phyloP scores from a whole-genome alignment of 202 grass and related monocot genomes.

The Schoenoplectus tabernaemontani region DNA sequence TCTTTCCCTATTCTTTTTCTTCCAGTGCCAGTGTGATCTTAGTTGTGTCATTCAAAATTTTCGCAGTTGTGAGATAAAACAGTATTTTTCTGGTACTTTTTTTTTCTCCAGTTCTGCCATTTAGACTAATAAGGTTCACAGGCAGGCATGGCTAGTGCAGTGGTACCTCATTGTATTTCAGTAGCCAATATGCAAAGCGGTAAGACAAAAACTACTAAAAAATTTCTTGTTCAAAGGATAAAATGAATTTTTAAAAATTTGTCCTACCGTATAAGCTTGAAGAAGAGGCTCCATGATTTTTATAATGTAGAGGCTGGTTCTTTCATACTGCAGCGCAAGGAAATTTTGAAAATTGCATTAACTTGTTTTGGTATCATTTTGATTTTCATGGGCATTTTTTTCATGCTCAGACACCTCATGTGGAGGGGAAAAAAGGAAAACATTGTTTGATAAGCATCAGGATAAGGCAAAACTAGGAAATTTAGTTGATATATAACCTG shows the following conservation, averaged over 20 bases:
- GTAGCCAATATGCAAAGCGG: not conserved
- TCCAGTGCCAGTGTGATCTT: not conserved
- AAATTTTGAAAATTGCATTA: conserved; percentile 12
- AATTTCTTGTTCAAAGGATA: not conserved
- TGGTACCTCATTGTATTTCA: not conserved
- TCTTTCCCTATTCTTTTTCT: conserved; percentile 1
- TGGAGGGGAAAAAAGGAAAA: not conserved
- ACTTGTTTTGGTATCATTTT: conserved; percentile 2
- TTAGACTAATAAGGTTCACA: not conserved
- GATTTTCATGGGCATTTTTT: too few species aligned
- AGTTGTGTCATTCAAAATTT: not conserved
- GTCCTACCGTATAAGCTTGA: conserved; percentile 90
- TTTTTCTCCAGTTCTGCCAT: not conserved
- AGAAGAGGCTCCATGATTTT: conserved; percentile 99
- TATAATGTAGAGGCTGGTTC: conserved; percentile 80
- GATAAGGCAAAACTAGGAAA: conserved; percentile 28
- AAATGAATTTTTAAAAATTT: conserved; percentile 18
- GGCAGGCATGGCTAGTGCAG: not conserved
- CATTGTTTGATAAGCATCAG: conserved; percentile 6
- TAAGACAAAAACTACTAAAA: not conserved
- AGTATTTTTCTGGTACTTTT: not conserved
- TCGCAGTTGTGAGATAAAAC: not conserved
- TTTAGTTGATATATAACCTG: conserved; percentile 48
- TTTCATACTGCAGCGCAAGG: conserved; percentile 72
- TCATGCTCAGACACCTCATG: too few species aligned